Evolutionary conservation across 305 asterid species (phyloP), one percentile per base, ranked within the genome.

Genomic region (Rubia peregrina): DNA sequence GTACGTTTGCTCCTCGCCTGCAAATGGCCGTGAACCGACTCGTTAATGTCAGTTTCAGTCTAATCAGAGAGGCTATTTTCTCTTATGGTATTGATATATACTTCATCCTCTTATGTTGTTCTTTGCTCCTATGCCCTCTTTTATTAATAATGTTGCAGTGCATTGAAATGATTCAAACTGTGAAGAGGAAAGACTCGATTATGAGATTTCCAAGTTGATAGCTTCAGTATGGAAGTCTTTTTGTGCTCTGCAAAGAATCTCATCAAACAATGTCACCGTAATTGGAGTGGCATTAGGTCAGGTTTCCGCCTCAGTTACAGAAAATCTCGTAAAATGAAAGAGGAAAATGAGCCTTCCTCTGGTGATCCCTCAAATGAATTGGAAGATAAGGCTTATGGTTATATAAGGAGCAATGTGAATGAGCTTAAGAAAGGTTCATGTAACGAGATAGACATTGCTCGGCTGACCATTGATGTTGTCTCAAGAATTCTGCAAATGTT

Each of bases 161-260:
- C 16, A 6, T 9, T 16, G 17, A 21, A 2, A 51, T 51, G 3
- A 30, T 30, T 56, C 80, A 91, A 97, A 93, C 73, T 79, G 85
- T 33, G 64, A 66, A 55, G 80, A 69, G 68, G 82, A 82, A 77
- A 57, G 82, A 9, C 81, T 64, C 74, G 84, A 76, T 60, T 80
- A 76, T 74, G 67, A 88, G 14, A 82, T 91, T 68, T 90, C 99
- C 0, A 89, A 86, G 78, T 86, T 91, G 9, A 94, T 85, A 1
- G 96, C 96, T 75, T 79, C 88, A 2, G 91, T 90, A 13, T 89
- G 97, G 93, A 87, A 90, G 16, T 91, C 92, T 75, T 91, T 96
- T 78, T 67, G 90, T 22, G 88, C 90, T 71, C 84, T 91, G 55
- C 87, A 88, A 79, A 94, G 87, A 79, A 84, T 95, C 46, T 96